Evolutionary conservation across 805 yeast species (phyloP).

Genomic region (Zygotorulaspora florentina): DNA sequence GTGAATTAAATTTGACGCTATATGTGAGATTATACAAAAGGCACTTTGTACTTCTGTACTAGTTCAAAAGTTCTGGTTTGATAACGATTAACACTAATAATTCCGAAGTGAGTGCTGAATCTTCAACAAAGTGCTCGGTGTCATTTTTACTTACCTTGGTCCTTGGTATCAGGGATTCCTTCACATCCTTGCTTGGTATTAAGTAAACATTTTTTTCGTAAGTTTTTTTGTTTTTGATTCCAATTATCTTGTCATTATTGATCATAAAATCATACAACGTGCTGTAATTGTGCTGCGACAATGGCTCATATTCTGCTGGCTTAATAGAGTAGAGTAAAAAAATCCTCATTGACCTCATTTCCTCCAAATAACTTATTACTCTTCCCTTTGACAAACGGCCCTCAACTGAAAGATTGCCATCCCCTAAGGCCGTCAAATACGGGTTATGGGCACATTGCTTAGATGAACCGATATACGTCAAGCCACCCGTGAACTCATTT

Average conservation of each 20-base stretch:
- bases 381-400: slow-evolving; percentile 29
- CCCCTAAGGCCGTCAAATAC: slow-evolving; percentile 26
- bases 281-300: slow-evolving; percentile 21
- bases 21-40: no score
- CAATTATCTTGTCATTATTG: slow-evolving; percentile 20
- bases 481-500: slow-evolving; percentile 11
- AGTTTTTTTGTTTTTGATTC: slow-evolving; percentile 19
- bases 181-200: slow-evolving; percentile 30
- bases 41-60: not conserved
- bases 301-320: slow-evolving; percentile 9
- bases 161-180: slow-evolving; percentile 9
- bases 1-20: not conserved
- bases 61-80: slow-evolving; percentile 17
- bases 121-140: slow-evolving; percentile 3
- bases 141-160: slow-evolving; percentile 14
- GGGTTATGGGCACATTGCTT: slow-evolving; percentile 14
- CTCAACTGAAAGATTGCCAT: slow-evolving; percentile 36
- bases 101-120: slow-evolving; percentile 6
- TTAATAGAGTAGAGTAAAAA: slow-evolving; percentile 21
- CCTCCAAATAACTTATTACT: slow-evolving; percentile 21
- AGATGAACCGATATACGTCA: slow-evolving; percentile 17
- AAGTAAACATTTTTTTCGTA: slow-evolving; percentile 33
- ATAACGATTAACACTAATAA: slow-evolving; percentile 22
- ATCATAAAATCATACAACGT: slow-evolving; percentile 19
- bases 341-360: slow-evolving; percentile 20